Evolutionary conservation across 805 yeast species (phyloP), one percentile per base, ranked within the genome.

Genomic region (Nakazawaea ambrosiae): DNA sequence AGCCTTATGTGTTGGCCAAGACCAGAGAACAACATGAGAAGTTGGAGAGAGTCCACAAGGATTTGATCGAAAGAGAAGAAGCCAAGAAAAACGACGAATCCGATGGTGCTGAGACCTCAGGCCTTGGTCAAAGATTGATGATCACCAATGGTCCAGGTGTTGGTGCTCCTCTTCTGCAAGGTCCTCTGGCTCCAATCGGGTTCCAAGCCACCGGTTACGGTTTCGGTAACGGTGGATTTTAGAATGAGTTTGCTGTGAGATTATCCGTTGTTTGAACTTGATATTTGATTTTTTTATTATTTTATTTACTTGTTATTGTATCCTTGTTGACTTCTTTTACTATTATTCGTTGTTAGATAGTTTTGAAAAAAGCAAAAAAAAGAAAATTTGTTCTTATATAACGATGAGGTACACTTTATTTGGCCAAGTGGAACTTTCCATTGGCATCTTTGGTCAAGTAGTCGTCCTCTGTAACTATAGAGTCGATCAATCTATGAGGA

Each of bases 1-100:
- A 84, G 68, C 98, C 99, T 38, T 92, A 88, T 62, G 81, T 78
- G 58, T 87, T 92, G 54, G 81, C 95, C 29, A 66, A 83, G 46
- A 77, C 80, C 52, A 81, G 80, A 50, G 97, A 90, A 61, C 88
- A 84, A 61, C 75, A 74, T 48, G 75, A 70, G 48, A 69, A 73
- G 44, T 58, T 88, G 44, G 65, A 74, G 47, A 82, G 72, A 56
- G 67, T 89, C 36, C 69, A 82, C 47, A 67, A 68, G 37, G 92
- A 85, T 51, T 70, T 85, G 57, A 76, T 79, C 54, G 78, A 67
- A 48, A 78, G 92, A 61, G 76, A 75, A 51, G 75, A 73, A 33
- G 37, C 37, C 70, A 31, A 73, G 47, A 64, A 62, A 40, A 50
- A 55, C 12, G 68, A 62, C 7, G 75, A 72, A 26, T 75, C 69